Evolutionary conservation across 345 rosid genomes (phyloP).

Genomic region (Cardamine occulta): DNA sequence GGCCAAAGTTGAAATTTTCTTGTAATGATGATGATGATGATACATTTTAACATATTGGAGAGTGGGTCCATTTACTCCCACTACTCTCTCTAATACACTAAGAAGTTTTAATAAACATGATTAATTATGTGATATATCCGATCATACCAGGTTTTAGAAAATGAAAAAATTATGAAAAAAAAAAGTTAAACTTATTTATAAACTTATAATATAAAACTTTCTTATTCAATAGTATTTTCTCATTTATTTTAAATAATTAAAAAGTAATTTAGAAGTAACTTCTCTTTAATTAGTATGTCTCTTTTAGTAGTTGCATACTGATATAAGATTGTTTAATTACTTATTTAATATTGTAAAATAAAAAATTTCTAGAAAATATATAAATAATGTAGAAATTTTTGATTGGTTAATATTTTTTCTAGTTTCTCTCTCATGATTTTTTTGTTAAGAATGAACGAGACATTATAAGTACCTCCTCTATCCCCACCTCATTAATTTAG

Average conservation of each 20-base stretch:
- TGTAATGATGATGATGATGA: constrained; percentile 41
- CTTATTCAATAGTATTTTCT: not conserved
- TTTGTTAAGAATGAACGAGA: constrained; percentile 25
- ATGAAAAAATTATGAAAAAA: not conserved
- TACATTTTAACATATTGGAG: constrained; percentile 40
- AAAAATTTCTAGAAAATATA: not conserved
- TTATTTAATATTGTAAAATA: not conserved
- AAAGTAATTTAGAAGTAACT: not conserved
- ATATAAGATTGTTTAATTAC: not conserved
- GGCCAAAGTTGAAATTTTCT: constrained; percentile 31
- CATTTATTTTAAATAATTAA: not conserved
- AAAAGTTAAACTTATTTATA: too few relatives aligned
- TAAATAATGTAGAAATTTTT: not conserved
- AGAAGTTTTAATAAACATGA: constrained; percentile 15
- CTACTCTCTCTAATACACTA: constrained; percentile 32
- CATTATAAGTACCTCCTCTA: constrained; percentile 42
- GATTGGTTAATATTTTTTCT: constrained; percentile 15
- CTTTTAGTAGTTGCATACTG: not conserved
- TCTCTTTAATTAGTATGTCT: not conserved
- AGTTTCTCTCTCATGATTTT: not conserved
- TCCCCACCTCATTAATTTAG: constrained; percentile 36
- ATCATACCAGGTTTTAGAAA: constrained; percentile 8
- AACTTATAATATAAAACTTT: too few relatives aligned
- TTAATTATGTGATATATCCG: constrained; percentile 2
- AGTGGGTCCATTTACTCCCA: constrained; percentile 42